Percentiles rank a stretch among this genome's conserved stretches.
Evolutionary conservation across 306 rosid genomes (phyloP).

Genomic region (Calophaca sinica): DNA sequence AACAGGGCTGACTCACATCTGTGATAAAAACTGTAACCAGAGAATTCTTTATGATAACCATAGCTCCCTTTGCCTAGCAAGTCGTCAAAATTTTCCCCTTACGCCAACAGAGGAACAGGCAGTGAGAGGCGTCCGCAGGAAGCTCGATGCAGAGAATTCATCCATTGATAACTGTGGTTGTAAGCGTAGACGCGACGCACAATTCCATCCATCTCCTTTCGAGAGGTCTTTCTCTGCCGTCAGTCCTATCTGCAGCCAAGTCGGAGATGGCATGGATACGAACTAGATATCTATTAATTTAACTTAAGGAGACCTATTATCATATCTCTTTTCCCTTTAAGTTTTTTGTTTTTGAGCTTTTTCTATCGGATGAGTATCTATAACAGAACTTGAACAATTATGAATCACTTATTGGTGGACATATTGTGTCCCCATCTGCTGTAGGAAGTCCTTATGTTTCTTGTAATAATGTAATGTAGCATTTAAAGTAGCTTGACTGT

Average conservation of each 20-base stretch:
- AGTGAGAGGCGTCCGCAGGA: constrained; percentile 89
- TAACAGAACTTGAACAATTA: constrained; percentile 61
- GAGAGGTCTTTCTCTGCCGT: constrained; percentile 91
- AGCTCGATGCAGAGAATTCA: constrained; percentile 73
- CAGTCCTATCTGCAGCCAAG: constrained; percentile 89
- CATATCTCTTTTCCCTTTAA: constrained; percentile 58
- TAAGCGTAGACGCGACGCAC: constrained; percentile 93
- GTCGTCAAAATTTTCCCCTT: constrained; percentile 77
- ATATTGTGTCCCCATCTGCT: constrained; percentile 61
- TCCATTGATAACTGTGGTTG: constrained; percentile 61
- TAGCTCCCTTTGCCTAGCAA: constrained; percentile 89
- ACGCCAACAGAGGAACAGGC: constrained; percentile 83
- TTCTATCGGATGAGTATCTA: constrained; percentile 50
- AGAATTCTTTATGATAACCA: constrained; percentile 97
- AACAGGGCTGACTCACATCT: constrained; percentile 96
- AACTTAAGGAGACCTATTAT: constrained; percentile 54
- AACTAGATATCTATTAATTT: constrained; percentile 62
- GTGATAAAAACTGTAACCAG: constrained; percentile 99
- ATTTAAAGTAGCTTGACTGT: constrained; percentile 61
- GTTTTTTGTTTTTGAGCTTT: constrained; percentile 19
- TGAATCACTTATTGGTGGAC: constrained; percentile 72
- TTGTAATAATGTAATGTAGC: constrained; percentile 70
- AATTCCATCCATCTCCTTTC: constrained; percentile 87
- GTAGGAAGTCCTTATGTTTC: constrained; percentile 71
- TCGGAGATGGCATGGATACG: constrained; percentile 93